phyloP scores from a whole-genome alignment of 257 asterid species.

The Solanum chaucha region DNA sequence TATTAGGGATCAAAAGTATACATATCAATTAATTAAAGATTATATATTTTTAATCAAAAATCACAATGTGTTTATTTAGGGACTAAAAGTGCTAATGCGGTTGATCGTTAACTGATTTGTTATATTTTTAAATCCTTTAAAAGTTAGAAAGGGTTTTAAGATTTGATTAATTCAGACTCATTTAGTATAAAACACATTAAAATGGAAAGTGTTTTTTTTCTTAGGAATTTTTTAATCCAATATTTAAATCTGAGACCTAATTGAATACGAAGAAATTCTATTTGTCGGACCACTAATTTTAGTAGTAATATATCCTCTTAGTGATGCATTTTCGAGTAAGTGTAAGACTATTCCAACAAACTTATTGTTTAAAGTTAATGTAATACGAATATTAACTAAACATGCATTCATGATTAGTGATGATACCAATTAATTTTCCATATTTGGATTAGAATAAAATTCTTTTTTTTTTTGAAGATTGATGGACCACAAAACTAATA shows the following conservation, averaged over 20 bases:
- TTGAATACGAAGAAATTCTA: not conserved
- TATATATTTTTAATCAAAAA: not conserved
- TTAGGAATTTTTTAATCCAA: not conserved
- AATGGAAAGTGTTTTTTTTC: not conserved
- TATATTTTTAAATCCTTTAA: not conserved
- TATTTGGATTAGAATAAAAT: not conserved
- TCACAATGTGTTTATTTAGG: not conserved
- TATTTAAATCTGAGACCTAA: accelerated
- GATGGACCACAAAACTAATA: not conserved
- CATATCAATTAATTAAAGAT: not conserved
- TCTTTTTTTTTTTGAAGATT: not conserved
- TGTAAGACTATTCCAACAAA: not conserved
- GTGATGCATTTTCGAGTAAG: not conserved
- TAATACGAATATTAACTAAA: not conserved
- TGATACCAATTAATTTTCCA: not conserved
- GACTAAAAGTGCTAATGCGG: not conserved
- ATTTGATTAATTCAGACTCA: not conserved
- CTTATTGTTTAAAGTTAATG: not conserved
- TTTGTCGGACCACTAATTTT: not conserved
- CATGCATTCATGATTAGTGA: not conserved
- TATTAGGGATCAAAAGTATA: not conserved
- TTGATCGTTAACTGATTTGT: not conserved
- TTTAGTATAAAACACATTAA: not conserved
- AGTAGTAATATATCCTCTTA: not conserved
- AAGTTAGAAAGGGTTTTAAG: not conserved